These are phyloP conservation scores for Canavalia gladiata DNA, from an alignment of 306 rosid species.

Conservation along the genomic window DNA sequence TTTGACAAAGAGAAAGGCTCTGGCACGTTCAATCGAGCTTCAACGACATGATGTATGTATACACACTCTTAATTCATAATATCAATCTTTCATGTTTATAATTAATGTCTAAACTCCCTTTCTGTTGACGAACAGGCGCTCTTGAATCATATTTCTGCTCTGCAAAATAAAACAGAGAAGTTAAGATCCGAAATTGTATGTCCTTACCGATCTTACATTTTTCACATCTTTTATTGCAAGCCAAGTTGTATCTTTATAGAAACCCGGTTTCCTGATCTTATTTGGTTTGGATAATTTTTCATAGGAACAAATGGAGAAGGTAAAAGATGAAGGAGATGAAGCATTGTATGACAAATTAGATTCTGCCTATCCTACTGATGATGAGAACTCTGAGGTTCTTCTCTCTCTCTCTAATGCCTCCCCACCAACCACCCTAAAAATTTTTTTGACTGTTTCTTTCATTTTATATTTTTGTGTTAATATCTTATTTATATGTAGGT, in stretches of 20 bases:
- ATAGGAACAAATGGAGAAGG: slow-evolving; percentile 83
- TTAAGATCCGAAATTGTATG: slow-evolving; percentile 83
- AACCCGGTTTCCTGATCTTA: slow-evolving; percentile 33
- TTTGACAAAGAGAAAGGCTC: slow-evolving; percentile 95
- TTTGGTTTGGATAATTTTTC: slow-evolving; percentile 41
- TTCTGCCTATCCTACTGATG: slow-evolving; percentile 67
- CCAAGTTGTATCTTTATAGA: slow-evolving; percentile 20
- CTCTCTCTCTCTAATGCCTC: slow-evolving; percentile 24
- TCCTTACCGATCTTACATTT: slow-evolving; percentile 29
- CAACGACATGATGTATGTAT: slow-evolving; percentile 86
- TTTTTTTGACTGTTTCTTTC: not conserved
- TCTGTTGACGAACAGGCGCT: slow-evolving; percentile 74
- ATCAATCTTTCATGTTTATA: slow-evolving; percentile 15
- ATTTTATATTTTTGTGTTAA: not conserved
- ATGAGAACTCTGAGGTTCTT: slow-evolving; percentile 77
- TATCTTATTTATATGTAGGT: slow-evolving; percentile 49
- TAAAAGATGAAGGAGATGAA: slow-evolving; percentile 79
- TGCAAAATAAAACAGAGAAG: slow-evolving; percentile 72
- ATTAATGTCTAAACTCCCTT: slow-evolving; percentile 40
- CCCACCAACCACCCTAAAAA: not conserved
- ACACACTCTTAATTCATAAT: slow-evolving; percentile 17
- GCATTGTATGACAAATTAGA: slow-evolving; percentile 73
- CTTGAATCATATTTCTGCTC: slow-evolving; percentile 64
- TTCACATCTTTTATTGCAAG: slow-evolving; percentile 30
- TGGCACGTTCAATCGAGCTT: slow-evolving; percentile 94